Evolutionary conservation across 768 basidiomycete genomes (phyloP).

Genomic region (Leccinum subgranulosum): DNA sequence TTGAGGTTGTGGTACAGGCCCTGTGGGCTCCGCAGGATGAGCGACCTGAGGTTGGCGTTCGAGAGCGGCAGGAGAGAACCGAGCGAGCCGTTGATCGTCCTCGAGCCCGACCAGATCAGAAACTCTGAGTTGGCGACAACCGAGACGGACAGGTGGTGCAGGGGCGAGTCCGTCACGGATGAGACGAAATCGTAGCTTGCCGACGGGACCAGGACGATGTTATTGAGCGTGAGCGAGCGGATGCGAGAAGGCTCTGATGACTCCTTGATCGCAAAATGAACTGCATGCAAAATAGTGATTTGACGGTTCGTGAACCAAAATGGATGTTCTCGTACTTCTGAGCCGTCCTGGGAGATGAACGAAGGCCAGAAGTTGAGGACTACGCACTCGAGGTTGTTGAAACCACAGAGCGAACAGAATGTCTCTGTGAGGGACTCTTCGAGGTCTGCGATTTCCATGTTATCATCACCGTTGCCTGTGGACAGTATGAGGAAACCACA

Average conservation of each 20-base stretch:
- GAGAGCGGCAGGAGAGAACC: conserved; percentile 23
- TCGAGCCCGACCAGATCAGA: conserved; percentile 30
- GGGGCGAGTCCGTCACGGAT: conserved; percentile 21
- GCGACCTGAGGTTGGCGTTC: conserved; percentile 18
- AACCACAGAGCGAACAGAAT: neutral
- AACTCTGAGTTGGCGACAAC: conserved; percentile 31
- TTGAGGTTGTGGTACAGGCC: conserved; percentile 28
- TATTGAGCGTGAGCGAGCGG: conserved; percentile 25
- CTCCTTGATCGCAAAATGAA: conserved; percentile 19
- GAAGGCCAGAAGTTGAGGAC: conserved; percentile 31
- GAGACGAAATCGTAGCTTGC: conserved; percentile 27
- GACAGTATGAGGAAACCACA: neutral
- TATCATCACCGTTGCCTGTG: neutral
- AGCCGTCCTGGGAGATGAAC: conserved; percentile 22
- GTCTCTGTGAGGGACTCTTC: neutral
- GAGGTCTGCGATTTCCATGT: neutral
- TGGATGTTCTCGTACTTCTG: conserved; percentile 25
- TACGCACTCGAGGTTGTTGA: conserved; percentile 7
- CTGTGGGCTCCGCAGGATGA: conserved; percentile 26
- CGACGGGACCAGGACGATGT: conserved; percentile 25
- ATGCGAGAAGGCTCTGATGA: conserved; percentile 17
- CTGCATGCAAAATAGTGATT: conserved; percentile 19
- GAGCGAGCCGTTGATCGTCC: conserved; percentile 24
- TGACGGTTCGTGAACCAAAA: conserved; percentile 33
- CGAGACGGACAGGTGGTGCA: conserved; percentile 30